Conservation (phyloP, 1,284 basidiomycete genomes). For the Fomes fomentarius region DNA sequence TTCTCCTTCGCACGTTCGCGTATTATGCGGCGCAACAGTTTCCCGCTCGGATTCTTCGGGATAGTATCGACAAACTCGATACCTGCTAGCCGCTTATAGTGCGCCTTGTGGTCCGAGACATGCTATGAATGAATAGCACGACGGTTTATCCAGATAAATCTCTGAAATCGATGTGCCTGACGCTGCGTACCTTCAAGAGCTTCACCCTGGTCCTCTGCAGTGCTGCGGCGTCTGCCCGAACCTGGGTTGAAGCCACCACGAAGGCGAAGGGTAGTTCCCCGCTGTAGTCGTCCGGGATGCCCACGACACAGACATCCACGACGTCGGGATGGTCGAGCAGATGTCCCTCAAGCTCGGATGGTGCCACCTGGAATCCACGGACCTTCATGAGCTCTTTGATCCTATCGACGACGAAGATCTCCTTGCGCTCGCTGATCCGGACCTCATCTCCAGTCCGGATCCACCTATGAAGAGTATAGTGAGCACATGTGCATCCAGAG, state of each 20-base stretch:
- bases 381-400: conserved; percentile 39
- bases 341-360: conserved; percentile 51
- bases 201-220: conserved; percentile 4
- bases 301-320: conserved; percentile 74
- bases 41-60: conserved; percentile 77
- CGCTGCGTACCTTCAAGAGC: conserved; percentile 15
- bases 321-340: conserved; percentile 75
- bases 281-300: conserved; percentile 75
- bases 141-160: too few relatives aligned
- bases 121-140: too few relatives aligned
- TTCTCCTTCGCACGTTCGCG: conserved; percentile 48
- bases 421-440: conserved; percentile 40
- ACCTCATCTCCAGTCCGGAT: conserved; percentile 50
- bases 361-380: conserved; percentile 38
- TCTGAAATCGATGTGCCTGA: too few relatives aligned
- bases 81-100: conserved; percentile 72
- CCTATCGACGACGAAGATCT: conserved; percentile 49
- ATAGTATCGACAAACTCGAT: conserved; percentile 70
- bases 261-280: conserved; percentile 81
- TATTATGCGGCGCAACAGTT: conserved; percentile 60
- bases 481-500: background rate
- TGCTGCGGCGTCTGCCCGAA: conserved; percentile 1
- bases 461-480: conserved; percentile 42
- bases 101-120: conserved; percentile 69
- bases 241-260: conserved; percentile 55